Conservation (phyloP, 2,329 filamentous ascomycete species). For the Pseudogymnoascus sp. region DNA sequence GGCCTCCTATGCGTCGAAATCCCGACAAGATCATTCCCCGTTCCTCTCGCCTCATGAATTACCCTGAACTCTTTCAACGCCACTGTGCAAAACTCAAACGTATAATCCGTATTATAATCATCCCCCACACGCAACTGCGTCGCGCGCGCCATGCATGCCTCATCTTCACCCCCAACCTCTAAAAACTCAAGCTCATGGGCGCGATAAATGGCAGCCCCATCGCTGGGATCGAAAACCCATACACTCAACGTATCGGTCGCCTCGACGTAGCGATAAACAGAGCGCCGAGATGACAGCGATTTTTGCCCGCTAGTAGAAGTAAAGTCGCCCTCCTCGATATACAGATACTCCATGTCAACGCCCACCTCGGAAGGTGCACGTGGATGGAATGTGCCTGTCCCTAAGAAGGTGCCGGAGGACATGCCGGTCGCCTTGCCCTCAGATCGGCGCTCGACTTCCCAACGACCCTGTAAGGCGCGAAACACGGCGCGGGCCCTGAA, state of each 20-base stretch:
- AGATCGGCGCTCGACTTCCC: slow-evolving; percentile 55
- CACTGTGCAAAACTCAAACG: slow-evolving; percentile 55
- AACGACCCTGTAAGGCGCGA: slow-evolving; percentile 61
- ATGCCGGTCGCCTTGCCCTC: slow-evolving; percentile 47
- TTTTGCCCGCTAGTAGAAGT: slow-evolving; percentile 34
- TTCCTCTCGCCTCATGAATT: slow-evolving; percentile 60
- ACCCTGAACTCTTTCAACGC: slow-evolving; percentile 52
- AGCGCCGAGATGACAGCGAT: slow-evolving; percentile 33
- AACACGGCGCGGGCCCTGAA: slow-evolving; percentile 63
- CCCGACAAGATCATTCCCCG: slow-evolving; percentile 51
- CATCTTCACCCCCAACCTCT: slow-evolving; percentile 25
- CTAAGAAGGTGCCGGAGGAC: slow-evolving; percentile 57
- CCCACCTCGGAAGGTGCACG: slow-evolving; percentile 46
- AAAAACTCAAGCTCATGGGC: slow-evolving; percentile 67
- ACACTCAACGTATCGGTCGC: slow-evolving; percentile 53
- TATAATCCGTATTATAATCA: slow-evolving; percentile 62
- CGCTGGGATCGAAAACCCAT: slow-evolving; percentile 64
- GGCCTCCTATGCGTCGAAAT: not conserved
- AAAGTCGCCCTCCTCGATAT: slow-evolving; percentile 61
- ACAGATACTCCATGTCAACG: slow-evolving; percentile 53
- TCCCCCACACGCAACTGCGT: slow-evolving; percentile 64
- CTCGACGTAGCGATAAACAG: slow-evolving; percentile 65
- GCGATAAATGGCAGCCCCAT: slow-evolving; percentile 55
- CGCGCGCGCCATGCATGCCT: slow-evolving; percentile 40
- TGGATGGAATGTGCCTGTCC: slow-evolving; percentile 58